Conservation (phyloP, 345 rosid species). For the Anastatica hierochuntica region DNA sequence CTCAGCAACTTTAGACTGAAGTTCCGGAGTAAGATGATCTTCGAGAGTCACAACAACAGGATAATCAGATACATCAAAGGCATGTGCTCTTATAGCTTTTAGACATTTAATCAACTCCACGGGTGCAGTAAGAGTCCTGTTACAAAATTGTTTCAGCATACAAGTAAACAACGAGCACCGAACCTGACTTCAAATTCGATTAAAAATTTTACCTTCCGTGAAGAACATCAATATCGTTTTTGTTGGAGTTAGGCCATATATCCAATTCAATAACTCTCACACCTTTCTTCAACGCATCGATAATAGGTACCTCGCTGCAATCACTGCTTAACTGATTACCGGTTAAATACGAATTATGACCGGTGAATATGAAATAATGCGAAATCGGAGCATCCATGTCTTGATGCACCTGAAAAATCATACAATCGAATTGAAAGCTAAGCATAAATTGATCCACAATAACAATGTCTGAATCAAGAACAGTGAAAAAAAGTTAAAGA, state of each 20-base stretch:
- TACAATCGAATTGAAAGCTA: neutral
- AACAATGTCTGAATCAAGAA: neutral
- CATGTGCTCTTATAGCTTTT: constrained; percentile 54
- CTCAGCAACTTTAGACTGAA: constrained; percentile 63
- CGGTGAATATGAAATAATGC: constrained; percentile 80
- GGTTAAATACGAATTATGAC: constrained; percentile 89
- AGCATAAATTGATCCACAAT: neutral
- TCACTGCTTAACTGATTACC: constrained; percentile 95
- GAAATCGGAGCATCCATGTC: constrained; percentile 83
- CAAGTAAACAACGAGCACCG: neutral
- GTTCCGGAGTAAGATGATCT: constrained; percentile 66
- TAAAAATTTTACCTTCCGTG: constrained; percentile 70
- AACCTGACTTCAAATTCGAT: too few species aligned
- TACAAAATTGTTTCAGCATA: neutral
- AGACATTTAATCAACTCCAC: constrained; percentile 65
- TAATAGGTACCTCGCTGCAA: constrained; percentile 86
- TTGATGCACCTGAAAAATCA: constrained; percentile 61
- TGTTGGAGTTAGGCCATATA: constrained; percentile 50
- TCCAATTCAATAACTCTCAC: constrained; percentile 93
- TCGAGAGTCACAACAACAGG: constrained; percentile 73
- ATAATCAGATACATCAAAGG: constrained; percentile 52
- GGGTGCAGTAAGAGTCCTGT: constrained; percentile 69
- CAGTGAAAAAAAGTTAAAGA: neutral
- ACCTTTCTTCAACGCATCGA: constrained; percentile 58
- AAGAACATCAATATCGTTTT: constrained; percentile 41